Base-by-base conservation (phyloP, 2,329 filamentous ascomycete species). In the Ophioceras dolichostomum region DNA sequence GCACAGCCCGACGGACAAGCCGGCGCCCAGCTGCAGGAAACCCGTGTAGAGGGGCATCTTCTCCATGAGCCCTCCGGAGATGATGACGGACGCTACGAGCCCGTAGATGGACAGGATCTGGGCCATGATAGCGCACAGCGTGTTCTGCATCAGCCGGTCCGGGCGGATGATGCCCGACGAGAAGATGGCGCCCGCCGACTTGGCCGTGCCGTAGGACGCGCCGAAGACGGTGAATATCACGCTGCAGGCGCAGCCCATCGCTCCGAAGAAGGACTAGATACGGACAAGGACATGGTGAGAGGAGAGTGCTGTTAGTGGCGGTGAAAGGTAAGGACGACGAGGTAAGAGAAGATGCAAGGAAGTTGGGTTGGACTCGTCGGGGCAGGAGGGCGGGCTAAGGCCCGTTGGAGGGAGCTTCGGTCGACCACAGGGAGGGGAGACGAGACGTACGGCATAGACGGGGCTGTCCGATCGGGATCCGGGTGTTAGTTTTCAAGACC, bases 81-180 rank as follows among this genome's bases (percentile, higher is more conserved):
- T 85, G 54, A 89, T 65, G 59, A 89, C 83, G 17, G 83, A 87
- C 41, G 88, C 83, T 65, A 89, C 83, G 48, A 89, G 75, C 54
- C 83, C 83, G 68, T 89, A 96, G 64, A 96, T 96, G 82, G 85
- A 89, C 67, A 98, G 95, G 66, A 96, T 96, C 95, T 89, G 89
- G 73, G 91, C 89, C 91, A 98, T 96, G 78, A 98, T 94, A 65
- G 95, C 89, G 60, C 89, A 89, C 49, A 96, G 88, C 62, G 95
- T 94, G 75, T 95, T 96, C 81, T 94, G 95, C 62, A 96, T 88
- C 62, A 96, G 94, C 64, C 95, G 70, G 62, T 96, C 89, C 61
- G 89, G 89, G 64, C 89, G 76, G 52, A 96, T 78, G 55, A 96
- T 88, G 82, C 88, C 88, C 82, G 94, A 94, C 51, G 86, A 83